Evolutionary conservation across 2,329 filamentous ascomycete genomes (phyloP), one percentile per base, ranked within the genome.

Genomic region (Aspergillus pseudoterreus): DNA sequence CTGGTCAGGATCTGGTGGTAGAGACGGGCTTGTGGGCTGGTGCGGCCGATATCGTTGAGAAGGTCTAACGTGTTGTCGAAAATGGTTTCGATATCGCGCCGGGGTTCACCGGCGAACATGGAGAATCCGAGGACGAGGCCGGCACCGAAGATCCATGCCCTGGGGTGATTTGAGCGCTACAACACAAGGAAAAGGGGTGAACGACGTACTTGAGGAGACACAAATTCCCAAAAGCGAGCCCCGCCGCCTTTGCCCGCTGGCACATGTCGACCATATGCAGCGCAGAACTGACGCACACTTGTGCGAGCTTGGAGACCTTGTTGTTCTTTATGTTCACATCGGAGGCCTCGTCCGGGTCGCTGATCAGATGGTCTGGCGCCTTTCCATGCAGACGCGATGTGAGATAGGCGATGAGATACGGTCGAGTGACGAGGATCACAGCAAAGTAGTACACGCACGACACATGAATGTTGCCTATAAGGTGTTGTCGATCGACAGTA

Each of bases 401-500:
- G 2, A 81, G 65, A 10, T 74, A 69, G 15, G 50, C 75, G n/a
- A 81, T 76, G 6, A 82, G 60, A 21, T 80, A 75, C 0, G 77
- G 79, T 2, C 79, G 67, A 0, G 78, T 81, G 4, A 78, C 74
- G 0, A 82, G 60, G 9, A 78, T 80, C 1, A 81, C 77, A 0
- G 77, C 75, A 42, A 80, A 79, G 54, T 82, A 81, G 56, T 82
- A 82, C 0, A 77, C 60, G 51, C 78, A 80, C 0, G 78, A 75
- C 2, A 82, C 71, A 47, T 81, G 78, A 0, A 79, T 68, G n/a
- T 17, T 38, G 14, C 35, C 35, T 17, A 38, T 38, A 6, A 38
- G 35, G 14, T 17, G 15, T n/a, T 17, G 35, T n/a, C 12, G 35
- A n/a, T 38, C 35, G 12, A 9, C 15, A 12, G 35, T 9, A 2